phyloP scores from a whole-genome alignment of 2,329 filamentous ascomycete species.

The Cladophialophora carrionii region DNA sequence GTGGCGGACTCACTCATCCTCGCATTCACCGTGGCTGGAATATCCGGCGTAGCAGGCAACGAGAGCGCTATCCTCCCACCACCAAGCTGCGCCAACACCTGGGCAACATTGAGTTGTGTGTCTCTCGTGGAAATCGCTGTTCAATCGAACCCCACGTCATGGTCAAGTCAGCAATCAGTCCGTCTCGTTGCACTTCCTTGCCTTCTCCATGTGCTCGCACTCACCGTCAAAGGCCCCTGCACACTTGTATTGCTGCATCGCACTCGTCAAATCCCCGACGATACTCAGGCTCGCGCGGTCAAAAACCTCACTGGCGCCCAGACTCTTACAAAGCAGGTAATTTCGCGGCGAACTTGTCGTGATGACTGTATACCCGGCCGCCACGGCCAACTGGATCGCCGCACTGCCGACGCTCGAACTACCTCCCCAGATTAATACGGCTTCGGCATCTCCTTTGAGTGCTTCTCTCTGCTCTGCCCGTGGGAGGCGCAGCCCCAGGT shows the following conservation, averaged over 20 bases:
- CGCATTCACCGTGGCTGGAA: conserved; percentile 28
- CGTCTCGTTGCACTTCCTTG: no score
- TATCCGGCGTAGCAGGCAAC: conserved; percentile 23
- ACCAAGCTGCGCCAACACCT: conserved; percentile 33
- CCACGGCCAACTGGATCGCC: conserved; percentile 51
- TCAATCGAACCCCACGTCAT: no score
- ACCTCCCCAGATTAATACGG: conserved; percentile 58
- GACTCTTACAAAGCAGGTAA: conserved; percentile 48
- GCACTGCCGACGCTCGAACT: conserved; percentile 52
- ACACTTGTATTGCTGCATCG: conserved; percentile 21
- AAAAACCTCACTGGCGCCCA: conserved; percentile 52
- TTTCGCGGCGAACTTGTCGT: conserved; percentile 49
- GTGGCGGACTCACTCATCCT: conserved; percentile 21
- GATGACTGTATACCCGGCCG: conserved; percentile 47
- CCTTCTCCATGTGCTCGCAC: background rate
- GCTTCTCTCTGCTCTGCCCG: background rate
- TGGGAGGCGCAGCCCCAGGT: conserved; percentile 34
- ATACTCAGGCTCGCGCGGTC: conserved; percentile 47
- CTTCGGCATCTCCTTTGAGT: conserved; percentile 38
- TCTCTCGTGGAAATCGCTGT: conserved; percentile 29
- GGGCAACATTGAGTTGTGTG: conserved; percentile 27
- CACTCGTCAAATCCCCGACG: conserved; percentile 33
- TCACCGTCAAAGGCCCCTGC: conserved; percentile 33
- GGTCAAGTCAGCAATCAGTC: background rate
- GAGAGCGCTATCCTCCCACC: conserved; percentile 31